A percentile compares a stretch with the other conserved stretches of the same genome.
phyloP scores from a whole-genome alignment of 306 rosid genomes.

The Prunus campanulata region DNA sequence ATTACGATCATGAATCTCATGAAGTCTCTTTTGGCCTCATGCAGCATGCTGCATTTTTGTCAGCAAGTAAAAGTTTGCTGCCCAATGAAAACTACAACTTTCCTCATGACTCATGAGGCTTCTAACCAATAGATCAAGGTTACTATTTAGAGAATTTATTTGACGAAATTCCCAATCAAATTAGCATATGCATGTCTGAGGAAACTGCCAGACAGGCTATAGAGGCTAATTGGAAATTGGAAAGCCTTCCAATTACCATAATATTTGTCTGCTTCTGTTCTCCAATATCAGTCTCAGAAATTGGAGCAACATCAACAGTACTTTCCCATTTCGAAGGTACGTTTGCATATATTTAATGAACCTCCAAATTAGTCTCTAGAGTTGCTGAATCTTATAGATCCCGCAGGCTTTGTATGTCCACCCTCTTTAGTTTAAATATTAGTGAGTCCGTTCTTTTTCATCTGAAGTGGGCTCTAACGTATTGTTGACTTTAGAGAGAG shows the following conservation, averaged over 20 bases:
- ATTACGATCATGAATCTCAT: neutral
- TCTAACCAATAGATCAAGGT: neutral
- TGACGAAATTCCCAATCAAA: too few relatives aligned
- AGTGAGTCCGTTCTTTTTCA: too few relatives aligned
- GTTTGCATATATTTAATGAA: too few relatives aligned
- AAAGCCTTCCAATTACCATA: neutral
- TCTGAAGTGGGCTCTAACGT: too few relatives aligned
- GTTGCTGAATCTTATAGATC: too few relatives aligned
- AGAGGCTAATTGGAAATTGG: neutral
- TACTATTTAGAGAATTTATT: neutral
- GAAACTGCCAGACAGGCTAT: too few relatives aligned
- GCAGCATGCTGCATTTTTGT: slow-evolving; percentile 1
- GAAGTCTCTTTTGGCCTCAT: neutral
- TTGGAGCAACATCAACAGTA: neutral
- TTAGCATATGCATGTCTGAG: too few relatives aligned
- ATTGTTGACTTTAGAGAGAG: too few relatives aligned
- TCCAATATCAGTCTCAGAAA: neutral
- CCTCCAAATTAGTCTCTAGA: too few relatives aligned
- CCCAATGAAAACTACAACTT: neutral
- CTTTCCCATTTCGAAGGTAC: too few relatives aligned
- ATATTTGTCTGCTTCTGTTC: neutral
- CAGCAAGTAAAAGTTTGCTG: neutral
- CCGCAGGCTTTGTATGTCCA: too few relatives aligned
- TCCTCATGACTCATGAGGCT: neutral
- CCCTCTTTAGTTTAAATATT: too few relatives aligned